A percentile compares a stretch with the other conserved stretches of the same genome.
These are phyloP conservation scores for Ganoderma sp. DNA, from an alignment of 1,284 basidiomycete genomes.

Conservation along the genomic window DNA sequence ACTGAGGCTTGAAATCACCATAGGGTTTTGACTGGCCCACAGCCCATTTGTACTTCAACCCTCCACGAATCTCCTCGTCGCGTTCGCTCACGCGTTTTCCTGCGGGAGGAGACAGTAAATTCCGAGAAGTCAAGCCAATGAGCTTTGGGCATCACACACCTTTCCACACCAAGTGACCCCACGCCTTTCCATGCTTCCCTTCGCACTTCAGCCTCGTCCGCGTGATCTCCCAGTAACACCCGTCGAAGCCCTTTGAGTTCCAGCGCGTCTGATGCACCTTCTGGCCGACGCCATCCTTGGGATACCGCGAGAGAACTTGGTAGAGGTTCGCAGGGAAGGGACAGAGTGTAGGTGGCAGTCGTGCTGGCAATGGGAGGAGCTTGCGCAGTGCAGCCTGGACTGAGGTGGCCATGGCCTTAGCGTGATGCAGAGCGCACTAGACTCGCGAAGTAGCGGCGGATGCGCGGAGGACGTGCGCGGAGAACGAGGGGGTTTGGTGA, in stretches of 20 bases:
- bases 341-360: constrained; percentile 63
- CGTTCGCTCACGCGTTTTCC: constrained; percentile 55
- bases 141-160: constrained; percentile 48
- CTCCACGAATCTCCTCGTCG: constrained; percentile 60
- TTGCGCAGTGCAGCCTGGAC: constrained; percentile 54
- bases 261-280: constrained; percentile 75
- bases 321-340: constrained; percentile 65
- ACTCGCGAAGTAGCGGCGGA: not conserved
- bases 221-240: constrained; percentile 77
- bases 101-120: constrained; percentile 32
- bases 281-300: constrained; percentile 68
- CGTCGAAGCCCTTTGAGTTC: constrained; percentile 67
- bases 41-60: constrained; percentile 67
- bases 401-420: constrained; percentile 32
- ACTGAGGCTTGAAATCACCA: constrained; percentile 22
- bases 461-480: not conserved
- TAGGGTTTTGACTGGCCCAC: constrained; percentile 52
- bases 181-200: constrained; percentile 77
- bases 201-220: constrained; percentile 68
- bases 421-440: not conserved
- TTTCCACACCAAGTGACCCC: constrained; percentile 79
- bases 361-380: constrained; percentile 51
- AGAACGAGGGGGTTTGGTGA: constrained; percentile 8
- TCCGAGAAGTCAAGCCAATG: not conserved
- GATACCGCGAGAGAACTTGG: constrained; percentile 71